Conservation (phyloP, 2,329 filamentous ascomycete species). For the Didymella pomorum region DNA sequence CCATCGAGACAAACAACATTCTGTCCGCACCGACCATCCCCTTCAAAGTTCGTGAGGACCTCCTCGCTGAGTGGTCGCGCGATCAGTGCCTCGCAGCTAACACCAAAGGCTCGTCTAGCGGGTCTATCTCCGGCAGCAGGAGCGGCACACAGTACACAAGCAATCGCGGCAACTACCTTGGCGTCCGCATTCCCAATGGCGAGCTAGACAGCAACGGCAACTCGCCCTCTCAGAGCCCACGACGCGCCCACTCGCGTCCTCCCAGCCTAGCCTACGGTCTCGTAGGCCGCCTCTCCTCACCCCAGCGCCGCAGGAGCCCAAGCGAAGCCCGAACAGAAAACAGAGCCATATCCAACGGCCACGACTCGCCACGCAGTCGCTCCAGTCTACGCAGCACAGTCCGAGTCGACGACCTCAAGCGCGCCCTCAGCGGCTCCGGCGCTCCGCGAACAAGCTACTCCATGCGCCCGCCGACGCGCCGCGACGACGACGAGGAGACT, state of each 20-base stretch:
- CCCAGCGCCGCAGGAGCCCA: constrained; percentile 40
- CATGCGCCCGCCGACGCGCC: constrained; percentile 34
- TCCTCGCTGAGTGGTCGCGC: constrained; percentile 81
- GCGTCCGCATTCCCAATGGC: constrained; percentile 61
- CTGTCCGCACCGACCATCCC: constrained; percentile 64
- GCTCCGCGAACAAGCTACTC: constrained; percentile 45
- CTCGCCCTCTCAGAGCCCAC: constrained; percentile 43
- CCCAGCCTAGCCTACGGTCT: constrained; percentile 47
- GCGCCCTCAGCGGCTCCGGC: constrained; percentile 52
- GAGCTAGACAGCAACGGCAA: constrained; percentile 43
- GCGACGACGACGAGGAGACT: constrained; percentile 53
- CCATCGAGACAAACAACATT: constrained; percentile 17
- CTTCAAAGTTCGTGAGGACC: constrained; percentile 72
- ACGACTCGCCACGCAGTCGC: constrained; percentile 45
- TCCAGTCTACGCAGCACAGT: constrained; percentile 51
- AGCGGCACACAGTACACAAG: constrained; percentile 49
- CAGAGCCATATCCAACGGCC: constrained; percentile 24
- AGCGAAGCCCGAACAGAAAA: constrained; percentile 2
- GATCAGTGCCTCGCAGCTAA: constrained; percentile 74
- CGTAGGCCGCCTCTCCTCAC: constrained; percentile 42
- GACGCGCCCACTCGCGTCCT: constrained; percentile 45
- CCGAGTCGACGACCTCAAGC: constrained; percentile 57
- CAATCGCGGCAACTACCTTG: constrained; percentile 57
- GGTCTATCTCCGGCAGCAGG: constrained; percentile 78
- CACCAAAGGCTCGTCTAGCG: constrained; percentile 72